Evolutionary conservation across 2,329 filamentous ascomycete species (phyloP).

Genomic region (Fragosphaeria purpurea): DNA sequence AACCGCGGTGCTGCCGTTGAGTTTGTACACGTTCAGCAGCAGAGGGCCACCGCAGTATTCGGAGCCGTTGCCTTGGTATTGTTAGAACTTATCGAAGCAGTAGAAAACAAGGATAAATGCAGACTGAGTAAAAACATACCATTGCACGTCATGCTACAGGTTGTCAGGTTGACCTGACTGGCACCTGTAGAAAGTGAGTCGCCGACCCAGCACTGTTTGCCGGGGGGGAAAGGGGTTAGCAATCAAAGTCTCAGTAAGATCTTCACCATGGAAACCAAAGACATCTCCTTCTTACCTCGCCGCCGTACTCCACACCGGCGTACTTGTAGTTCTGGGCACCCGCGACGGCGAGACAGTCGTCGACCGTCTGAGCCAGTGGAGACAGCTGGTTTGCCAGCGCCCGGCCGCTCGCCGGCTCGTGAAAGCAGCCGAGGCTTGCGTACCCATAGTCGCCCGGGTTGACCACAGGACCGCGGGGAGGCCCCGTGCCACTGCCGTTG

Average conservation of each 20-base stretch:
- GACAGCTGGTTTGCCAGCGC: slow-evolving; percentile 13
- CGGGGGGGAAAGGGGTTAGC: too few species aligned
- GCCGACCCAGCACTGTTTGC: slow-evolving; percentile 9
- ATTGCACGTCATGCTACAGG: slow-evolving; percentile 21
- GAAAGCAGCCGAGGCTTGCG: slow-evolving; percentile 25
- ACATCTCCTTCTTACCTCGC: slow-evolving; percentile 6
- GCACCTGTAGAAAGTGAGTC: slow-evolving; percentile 3
- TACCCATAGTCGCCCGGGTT: slow-evolving; percentile 26
- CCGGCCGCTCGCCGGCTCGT: slow-evolving; percentile 14
- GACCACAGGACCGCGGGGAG: slow-evolving; percentile 18
- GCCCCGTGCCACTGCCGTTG: slow-evolving; percentile 7
- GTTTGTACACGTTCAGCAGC: slow-evolving; percentile 13
- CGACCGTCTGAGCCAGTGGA: slow-evolving; percentile 14
- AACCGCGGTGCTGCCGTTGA: slow-evolving; percentile 9
- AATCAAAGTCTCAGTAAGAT: too few species aligned
- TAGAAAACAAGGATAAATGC: not conserved
- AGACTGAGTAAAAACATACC: not conserved
- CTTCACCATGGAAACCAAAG: too few species aligned
- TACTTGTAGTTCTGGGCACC: slow-evolving; percentile 14
- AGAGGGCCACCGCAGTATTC: slow-evolving; percentile 14
- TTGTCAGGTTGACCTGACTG: slow-evolving; percentile 11
- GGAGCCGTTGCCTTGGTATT: slow-evolving; percentile 5
- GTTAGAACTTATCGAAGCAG: not conserved
- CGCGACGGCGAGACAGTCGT: slow-evolving; percentile 15
- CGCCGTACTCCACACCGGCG: slow-evolving; percentile 25